phyloP scores from a whole-genome alignment of 2,329 filamentous ascomycete species.

The Parastagonospora avenae region DNA sequence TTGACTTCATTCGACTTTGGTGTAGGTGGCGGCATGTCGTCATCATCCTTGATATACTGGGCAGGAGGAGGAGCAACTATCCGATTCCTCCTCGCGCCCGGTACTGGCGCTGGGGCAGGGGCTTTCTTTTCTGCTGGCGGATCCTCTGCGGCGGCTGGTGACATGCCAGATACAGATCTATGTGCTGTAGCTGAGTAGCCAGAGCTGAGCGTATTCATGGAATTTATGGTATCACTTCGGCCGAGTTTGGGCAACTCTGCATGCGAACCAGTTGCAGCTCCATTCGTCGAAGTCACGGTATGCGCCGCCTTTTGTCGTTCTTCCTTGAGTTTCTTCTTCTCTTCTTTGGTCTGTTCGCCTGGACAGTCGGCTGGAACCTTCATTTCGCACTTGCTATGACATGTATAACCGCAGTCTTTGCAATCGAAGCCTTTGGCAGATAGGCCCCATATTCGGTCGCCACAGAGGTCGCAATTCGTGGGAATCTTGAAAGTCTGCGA shows the following conservation, averaged over 20 bases:
- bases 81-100: conserved; percentile 62
- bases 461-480: conserved; percentile 96
- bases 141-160: conserved; percentile 59
- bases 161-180: conserved; percentile 70
- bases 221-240: conserved; percentile 87
- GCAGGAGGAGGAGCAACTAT: conserved; percentile 86
- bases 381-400: conserved; percentile 98
- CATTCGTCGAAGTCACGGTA: conserved; percentile 53
- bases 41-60: conserved; percentile 74
- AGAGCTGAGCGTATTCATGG: conserved; percentile 74
- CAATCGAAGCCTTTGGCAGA: conserved; percentile 97
- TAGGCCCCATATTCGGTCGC: conserved; percentile 94
- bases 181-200: conserved; percentile 82
- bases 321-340: conserved; percentile 89
- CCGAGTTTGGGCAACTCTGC: conserved; percentile 71
- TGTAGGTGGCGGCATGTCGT: conserved; percentile 46
- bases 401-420: conserved; percentile 95
- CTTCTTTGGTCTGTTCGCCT: conserved; percentile 90
- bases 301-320: conserved; percentile 82
- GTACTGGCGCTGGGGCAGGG: conserved; percentile 21
- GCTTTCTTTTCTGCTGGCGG: conserved; percentile 44
- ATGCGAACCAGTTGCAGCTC: conserved; percentile 54
- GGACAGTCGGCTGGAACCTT: conserved; percentile 97
- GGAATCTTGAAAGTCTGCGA: conserved; percentile 99
- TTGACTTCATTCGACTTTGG: conserved; percentile 60